A percentile compares a stretch with the other conserved stretches of the same genome.
phyloP scores from a whole-genome alignment of 129 eudicot species.

The Escallonia rubra region DNA sequence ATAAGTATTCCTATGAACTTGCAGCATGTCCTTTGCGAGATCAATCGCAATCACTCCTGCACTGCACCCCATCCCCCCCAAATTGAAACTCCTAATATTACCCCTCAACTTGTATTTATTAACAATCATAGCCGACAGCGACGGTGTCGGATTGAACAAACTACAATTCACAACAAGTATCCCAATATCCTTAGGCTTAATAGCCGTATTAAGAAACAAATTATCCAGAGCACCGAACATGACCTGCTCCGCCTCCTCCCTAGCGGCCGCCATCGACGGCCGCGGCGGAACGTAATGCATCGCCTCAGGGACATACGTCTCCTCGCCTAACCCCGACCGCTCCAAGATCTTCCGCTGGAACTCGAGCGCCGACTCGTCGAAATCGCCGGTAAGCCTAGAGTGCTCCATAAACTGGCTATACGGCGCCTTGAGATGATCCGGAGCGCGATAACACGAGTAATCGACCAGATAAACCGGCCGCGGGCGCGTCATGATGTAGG shows the following conservation, averaged over 20 bases:
- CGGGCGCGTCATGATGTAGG: constrained; percentile 70
- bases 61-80: constrained; percentile 84
- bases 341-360: constrained; percentile 59
- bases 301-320: constrained; percentile 65
- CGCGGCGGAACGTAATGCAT: constrained; percentile 60
- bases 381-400: constrained; percentile 53
- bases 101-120: constrained; percentile 73
- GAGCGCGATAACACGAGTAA: constrained; percentile 49
- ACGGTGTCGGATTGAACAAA: constrained; percentile 71
- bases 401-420: constrained; percentile 41
- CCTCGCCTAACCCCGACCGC: constrained; percentile 64
- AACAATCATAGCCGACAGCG: constrained; percentile 64
- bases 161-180: constrained; percentile 72
- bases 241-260: constrained; percentile 73
- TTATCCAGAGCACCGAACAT: constrained; percentile 65
- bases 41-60: constrained; percentile 68
- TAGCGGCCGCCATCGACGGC: constrained; percentile 67
- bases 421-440: constrained; percentile 48
- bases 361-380: constrained; percentile 52
- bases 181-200: constrained; percentile 68
- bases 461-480: constrained; percentile 58
- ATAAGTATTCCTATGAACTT: constrained; percentile 53
- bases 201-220: constrained; percentile 28
- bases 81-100: constrained; percentile 50
- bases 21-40: constrained; percentile 63